Conservation (phyloP, 352 stramenopile genomes). For the Peronospora destructor region DNA sequence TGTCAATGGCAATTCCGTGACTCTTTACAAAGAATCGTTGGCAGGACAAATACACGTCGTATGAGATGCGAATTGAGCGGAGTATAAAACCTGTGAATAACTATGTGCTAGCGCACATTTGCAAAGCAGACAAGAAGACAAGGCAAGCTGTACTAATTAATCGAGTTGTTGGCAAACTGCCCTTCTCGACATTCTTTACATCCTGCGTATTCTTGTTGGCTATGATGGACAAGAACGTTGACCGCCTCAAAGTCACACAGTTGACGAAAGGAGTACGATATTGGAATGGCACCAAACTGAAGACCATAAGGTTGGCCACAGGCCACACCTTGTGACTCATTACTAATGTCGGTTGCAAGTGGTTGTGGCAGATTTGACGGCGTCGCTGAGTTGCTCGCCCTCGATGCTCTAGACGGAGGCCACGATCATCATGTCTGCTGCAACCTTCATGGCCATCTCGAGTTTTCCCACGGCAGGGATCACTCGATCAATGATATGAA, state of each 20-base stretch:
- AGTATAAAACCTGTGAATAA: no score
- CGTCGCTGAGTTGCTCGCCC: conserved; percentile 25
- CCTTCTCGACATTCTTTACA: background rate
- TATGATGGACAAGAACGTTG: conserved; percentile 42
- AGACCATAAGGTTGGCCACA: conserved; percentile 41
- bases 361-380: conserved; percentile 29
- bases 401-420: conserved; percentile 38
- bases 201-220: conserved; percentile 19
- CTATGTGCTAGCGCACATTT: background rate
- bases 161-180: background rate
- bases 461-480: conserved; percentile 23
- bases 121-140: background rate
- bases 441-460: conserved; percentile 36
- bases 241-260: conserved; percentile 47
- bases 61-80: no score
- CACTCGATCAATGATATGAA: conserved; percentile 67
- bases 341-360: conserved; percentile 30
- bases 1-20: no score
- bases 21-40: no score
- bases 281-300: conserved; percentile 41
- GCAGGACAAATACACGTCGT: no score
- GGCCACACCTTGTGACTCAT: conserved; percentile 51
- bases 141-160: conserved; percentile 1
- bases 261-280: conserved; percentile 51
- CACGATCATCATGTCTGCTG: conserved; percentile 40